phyloP scores from a whole-genome alignment of 345 rosid genomes.

The Arabidopsis arenosa region DNA sequence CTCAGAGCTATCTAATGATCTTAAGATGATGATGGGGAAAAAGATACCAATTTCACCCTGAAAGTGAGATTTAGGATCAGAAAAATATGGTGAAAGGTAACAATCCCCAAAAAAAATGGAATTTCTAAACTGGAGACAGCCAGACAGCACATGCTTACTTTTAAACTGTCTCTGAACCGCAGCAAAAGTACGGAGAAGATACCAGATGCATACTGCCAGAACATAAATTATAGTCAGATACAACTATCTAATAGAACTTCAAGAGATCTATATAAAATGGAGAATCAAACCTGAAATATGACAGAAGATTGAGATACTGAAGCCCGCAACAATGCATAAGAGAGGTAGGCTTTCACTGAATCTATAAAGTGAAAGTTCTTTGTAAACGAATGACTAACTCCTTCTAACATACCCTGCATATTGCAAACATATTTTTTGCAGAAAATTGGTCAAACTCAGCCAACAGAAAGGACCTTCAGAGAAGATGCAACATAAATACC shows the following conservation, averaged over 20 bases:
- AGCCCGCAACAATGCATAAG: slow-evolving; percentile 94
- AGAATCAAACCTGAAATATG: slow-evolving; percentile 84
- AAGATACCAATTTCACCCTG: slow-evolving; percentile 98
- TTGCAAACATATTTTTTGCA: slow-evolving; percentile 34
- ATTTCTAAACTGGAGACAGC: slow-evolving; percentile 36
- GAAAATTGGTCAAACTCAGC: slow-evolving; percentile 32
- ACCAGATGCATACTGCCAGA: slow-evolving; percentile 94
- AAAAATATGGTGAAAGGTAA: slow-evolving; percentile 18
- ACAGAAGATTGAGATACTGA: slow-evolving; percentile 87
- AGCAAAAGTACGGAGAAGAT: slow-evolving; percentile 88
- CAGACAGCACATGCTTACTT: slow-evolving; percentile 60
- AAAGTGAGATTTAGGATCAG: slow-evolving; percentile 35
- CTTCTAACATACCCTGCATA: slow-evolving; percentile 90
- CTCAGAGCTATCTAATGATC: slow-evolving; percentile 85
- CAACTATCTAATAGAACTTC: slow-evolving; percentile 34
- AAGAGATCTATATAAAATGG: slow-evolving; percentile 26
- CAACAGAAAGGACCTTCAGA: slow-evolving; percentile 19
- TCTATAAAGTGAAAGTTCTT: slow-evolving; percentile 96
- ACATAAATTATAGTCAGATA: slow-evolving; percentile 45
- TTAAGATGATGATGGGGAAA: slow-evolving; percentile 90
- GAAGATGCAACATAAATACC: slow-evolving; percentile 21
- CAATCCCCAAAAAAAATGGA: not conserved
- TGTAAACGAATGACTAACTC: slow-evolving; percentile 91
- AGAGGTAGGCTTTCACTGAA: slow-evolving; percentile 97
- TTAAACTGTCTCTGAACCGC: slow-evolving; percentile 94